Evolutionary conservation across 177 flowering plant species (phyloP).

Genomic region (Vitis hybrid): DNA sequence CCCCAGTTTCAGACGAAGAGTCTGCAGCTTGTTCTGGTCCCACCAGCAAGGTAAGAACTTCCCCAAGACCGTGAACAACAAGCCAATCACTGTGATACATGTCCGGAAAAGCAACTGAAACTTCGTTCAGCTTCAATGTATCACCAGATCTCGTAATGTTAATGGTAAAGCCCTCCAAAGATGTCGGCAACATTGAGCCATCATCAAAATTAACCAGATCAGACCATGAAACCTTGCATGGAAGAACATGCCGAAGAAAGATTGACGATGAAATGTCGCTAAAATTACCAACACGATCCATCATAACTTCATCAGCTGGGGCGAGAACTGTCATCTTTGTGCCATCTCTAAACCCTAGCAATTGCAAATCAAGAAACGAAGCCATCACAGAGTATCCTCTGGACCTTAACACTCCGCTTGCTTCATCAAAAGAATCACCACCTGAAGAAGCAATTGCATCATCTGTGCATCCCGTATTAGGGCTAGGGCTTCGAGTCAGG

Average conservation of each 20-base stretch:
- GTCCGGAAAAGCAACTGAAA: conserved; percentile 38
- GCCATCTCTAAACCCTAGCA: conserved; percentile 21
- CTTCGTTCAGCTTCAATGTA: conserved; percentile 40
- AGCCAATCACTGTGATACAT: conserved; percentile 41
- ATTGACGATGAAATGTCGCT: conserved; percentile 19
- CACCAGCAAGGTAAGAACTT: conserved; percentile 19
- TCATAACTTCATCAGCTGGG: conserved; percentile 47
- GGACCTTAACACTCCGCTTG: conserved; percentile 28
- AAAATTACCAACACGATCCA: conserved; percentile 19
- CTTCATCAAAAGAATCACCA: conserved; percentile 15
- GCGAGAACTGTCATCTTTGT: conserved; percentile 55
- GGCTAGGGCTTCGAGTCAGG: conserved; percentile 9
- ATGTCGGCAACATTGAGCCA: conserved; percentile 29
- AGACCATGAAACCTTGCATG: conserved; percentile 42
- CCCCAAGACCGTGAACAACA: conserved; percentile 56
- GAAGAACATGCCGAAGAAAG: conserved; percentile 49
- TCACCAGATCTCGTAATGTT: conserved; percentile 33
- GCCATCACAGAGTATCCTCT: conserved; percentile 51
- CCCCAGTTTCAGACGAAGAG: not conserved
- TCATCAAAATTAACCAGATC: conserved; percentile 34
- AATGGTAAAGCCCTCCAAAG: conserved; percentile 37
- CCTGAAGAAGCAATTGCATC: not conserved
- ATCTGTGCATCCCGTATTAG: not conserved
- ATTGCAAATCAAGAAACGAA: conserved; percentile 56
- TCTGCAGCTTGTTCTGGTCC: not conserved